Evolutionary conservation across 2,329 filamentous ascomycete genomes (phyloP).

Genomic region (Fusarium bactridioides): DNA sequence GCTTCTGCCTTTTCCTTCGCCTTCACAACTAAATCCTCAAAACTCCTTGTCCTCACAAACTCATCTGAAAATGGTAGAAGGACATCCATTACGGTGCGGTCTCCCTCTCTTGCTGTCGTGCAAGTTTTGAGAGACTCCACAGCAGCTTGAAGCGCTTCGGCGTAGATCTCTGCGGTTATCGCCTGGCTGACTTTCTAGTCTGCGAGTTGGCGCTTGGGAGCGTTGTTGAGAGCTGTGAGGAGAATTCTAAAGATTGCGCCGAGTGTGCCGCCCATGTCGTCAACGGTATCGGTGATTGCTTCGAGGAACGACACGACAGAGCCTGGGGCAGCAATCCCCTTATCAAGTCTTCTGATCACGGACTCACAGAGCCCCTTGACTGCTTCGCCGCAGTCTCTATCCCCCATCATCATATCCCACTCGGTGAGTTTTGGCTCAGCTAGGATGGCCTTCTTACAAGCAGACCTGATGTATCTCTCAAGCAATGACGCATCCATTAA

Average conservation of each 20-base stretch:
- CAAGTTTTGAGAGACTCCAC: neutral
- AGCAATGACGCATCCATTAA: neutral
- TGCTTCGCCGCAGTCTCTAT: neutral
- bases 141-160: rapidly evolving
- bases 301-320: neutral
- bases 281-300: neutral
- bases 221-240: neutral
- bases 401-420: neutral
- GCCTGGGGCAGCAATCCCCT: rapidly evolving
- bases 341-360: rapidly evolving
- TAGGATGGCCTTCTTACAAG: neutral
- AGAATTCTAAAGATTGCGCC: neutral
- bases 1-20: neutral
- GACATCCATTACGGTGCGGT: neutral
- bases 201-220: neutral
- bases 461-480: neutral
- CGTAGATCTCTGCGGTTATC: neutral
- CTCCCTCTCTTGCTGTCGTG: neutral
- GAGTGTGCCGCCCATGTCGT: neutral
- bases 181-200: rapidly evolving
- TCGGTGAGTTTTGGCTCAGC: neutral
- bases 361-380: rapidly evolving
- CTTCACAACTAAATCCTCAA: neutral
- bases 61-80: neutral
- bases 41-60: neutral